Evolutionary conservation across 1,284 basidiomycete genomes (phyloP).

Genomic region (Sparassis latifolia): DNA sequence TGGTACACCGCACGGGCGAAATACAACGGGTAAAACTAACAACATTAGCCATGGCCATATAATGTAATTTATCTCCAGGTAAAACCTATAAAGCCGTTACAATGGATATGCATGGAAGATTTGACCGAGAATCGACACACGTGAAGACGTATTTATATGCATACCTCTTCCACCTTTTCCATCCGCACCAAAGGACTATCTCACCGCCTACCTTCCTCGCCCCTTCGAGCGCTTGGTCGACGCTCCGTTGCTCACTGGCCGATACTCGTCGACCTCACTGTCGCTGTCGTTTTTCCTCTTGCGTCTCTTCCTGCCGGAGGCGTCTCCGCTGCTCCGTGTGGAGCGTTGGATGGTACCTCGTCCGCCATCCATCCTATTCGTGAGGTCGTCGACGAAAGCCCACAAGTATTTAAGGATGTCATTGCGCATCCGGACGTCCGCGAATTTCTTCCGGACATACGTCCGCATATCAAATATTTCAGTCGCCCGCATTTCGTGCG

Average conservation of each 20-base stretch:
- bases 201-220: constrained; percentile 5
- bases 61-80: too few species aligned
- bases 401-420: constrained; percentile 49
- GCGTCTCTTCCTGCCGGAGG: constrained; percentile 5
- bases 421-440: constrained; percentile 55
- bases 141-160: too few species aligned
- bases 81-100: too few species aligned
- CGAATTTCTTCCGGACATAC: constrained; percentile 43
- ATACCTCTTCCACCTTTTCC: too few species aligned
- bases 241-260: constrained; percentile 4
- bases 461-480: constrained; percentile 48
- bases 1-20: constrained; percentile 64
- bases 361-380: constrained; percentile 6
- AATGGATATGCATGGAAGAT: too few species aligned
- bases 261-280: constrained; percentile 6
- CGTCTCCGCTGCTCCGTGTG: constrained; percentile 9
- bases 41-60: background rate
- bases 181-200: too few species aligned
- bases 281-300: constrained; percentile 12
- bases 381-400: constrained; percentile 40
- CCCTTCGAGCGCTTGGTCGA: constrained; percentile 5
- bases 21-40: constrained; percentile 9
- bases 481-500: constrained; percentile 38
- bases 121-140: too few species aligned
- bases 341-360: background rate